A percentile compares a stretch with the other conserved stretches of the same genome.
These are phyloP conservation scores for Bifiguratus adelaidae DNA, from an alignment of 192 early-diverging fungal species.

Conservation along the genomic window DNA sequence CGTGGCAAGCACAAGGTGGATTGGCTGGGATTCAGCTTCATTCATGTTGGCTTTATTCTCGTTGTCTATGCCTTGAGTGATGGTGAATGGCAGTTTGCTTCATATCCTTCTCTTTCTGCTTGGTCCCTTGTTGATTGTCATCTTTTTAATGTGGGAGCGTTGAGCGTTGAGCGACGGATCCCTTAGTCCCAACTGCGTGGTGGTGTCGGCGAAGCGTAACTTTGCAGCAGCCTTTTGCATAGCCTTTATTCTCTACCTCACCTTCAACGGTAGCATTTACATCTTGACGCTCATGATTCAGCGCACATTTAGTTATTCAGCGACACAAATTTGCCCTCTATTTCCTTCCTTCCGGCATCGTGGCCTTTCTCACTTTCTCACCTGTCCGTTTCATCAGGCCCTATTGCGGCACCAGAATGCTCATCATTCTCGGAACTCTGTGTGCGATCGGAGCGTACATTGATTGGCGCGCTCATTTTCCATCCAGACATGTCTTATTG, in stretches of 20 bases:
- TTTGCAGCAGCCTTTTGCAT: slow-evolving; percentile 33
- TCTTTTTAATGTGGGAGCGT: slow-evolving; percentile 27
- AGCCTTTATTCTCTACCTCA: slow-evolving; percentile 23
- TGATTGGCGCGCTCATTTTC: no score
- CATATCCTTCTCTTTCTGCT: slow-evolving; percentile 16
- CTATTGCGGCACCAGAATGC: slow-evolving; percentile 15
- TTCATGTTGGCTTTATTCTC: slow-evolving; percentile 15
- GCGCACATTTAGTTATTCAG: slow-evolving; percentile 24
- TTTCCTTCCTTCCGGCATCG: slow-evolving; percentile 27
- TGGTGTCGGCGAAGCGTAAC: slow-evolving; percentile 35
- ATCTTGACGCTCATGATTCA: slow-evolving; percentile 36
- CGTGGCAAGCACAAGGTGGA: slow-evolving; percentile 20
- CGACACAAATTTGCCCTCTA: slow-evolving; percentile 28
- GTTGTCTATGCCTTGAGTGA: slow-evolving; percentile 23
- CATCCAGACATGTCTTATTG: no score
- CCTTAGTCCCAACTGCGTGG: slow-evolving; percentile 27
- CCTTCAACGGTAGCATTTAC: slow-evolving; percentile 28
- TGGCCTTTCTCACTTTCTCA: slow-evolving; percentile 21
- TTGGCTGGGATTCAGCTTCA: slow-evolving; percentile 12
- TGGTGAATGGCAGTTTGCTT: slow-evolving; percentile 19
- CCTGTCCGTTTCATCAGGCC: slow-evolving; percentile 26
- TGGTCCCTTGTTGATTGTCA: slow-evolving; percentile 19
- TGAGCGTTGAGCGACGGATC: slow-evolving; percentile 19
- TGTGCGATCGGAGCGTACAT: slow-evolving; percentile 17
- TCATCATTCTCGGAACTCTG: slow-evolving; percentile 15